These are phyloP conservation scores for Gyromitra esculenta DNA, from an alignment of 2,329 filamentous ascomycete genomes.

Conservation along the genomic window DNA sequence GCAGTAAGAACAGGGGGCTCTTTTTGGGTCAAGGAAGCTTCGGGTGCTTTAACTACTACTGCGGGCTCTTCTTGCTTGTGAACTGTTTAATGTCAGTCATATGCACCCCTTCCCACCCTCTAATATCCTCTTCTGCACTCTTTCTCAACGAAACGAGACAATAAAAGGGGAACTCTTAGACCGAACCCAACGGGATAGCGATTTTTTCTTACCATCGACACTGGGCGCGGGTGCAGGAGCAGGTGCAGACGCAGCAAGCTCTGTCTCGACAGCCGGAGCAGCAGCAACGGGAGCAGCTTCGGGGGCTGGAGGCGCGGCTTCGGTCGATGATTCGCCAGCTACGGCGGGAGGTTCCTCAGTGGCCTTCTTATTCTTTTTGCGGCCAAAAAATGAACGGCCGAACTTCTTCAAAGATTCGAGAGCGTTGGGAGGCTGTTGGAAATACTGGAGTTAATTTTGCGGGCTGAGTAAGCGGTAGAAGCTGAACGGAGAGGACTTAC, in stretches of 20 bases:
- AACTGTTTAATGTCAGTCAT: conserved; percentile 31
- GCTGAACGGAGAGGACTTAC: conserved; percentile 45
- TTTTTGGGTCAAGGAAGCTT: neutral
- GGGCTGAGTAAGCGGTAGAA: neutral
- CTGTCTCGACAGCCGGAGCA: conserved; percentile 60
- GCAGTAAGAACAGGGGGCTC: conserved; percentile 2
- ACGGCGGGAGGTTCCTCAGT: conserved; percentile 20
- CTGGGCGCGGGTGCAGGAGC: conserved; percentile 56
- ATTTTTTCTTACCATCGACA: conserved; percentile 46
- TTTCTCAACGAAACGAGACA: conserved; percentile 36
- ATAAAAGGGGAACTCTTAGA: conserved; percentile 43
- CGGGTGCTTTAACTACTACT: conserved; percentile 26
- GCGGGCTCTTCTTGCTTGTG: conserved; percentile 21
- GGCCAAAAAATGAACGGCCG: conserved; percentile 50
- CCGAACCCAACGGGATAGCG: conserved; percentile 36
- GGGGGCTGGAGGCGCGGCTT: conserved; percentile 21
- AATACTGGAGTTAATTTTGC: conserved; percentile 1
- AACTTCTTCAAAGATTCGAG: conserved; percentile 51
- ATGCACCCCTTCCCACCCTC: neutral
- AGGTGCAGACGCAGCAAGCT: conserved; percentile 59
- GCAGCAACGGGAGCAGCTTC: conserved; percentile 54
- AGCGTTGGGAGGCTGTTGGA: conserved; percentile 51
- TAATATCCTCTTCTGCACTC: conserved; percentile 22
- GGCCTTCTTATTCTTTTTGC: conserved; percentile 50
- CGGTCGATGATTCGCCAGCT: conserved; percentile 24